These are phyloP conservation scores for Leccinum variicolor DNA, from an alignment of 768 basidiomycete genomes.

Conservation along the genomic window DNA sequence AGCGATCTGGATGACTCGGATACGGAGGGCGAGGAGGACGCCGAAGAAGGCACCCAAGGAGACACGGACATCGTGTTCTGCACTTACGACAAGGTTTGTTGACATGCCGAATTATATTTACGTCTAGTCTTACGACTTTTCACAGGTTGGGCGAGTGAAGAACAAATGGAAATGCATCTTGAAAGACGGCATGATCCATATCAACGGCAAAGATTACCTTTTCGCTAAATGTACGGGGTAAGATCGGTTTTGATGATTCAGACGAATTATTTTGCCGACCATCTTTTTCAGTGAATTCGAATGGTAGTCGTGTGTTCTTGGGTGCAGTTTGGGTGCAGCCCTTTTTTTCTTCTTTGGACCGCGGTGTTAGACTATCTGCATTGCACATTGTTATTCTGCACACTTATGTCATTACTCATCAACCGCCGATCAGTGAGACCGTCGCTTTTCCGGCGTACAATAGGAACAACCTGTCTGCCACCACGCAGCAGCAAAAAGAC, in stretches of 20 bases:
- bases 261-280: not conserved
- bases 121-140: not conserved
- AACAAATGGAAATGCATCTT: conserved; percentile 99
- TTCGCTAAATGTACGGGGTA: conserved; percentile 97
- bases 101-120: not conserved
- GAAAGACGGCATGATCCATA: conserved; percentile 96
- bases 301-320: conserved; percentile 32
- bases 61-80: conserved; percentile 95
- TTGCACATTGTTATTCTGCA: conserved; percentile 20
- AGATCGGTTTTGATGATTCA: conserved; percentile 24
- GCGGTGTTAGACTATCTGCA: conserved; percentile 21
- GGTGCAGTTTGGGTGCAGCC: not conserved
- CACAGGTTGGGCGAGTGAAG: conserved; percentile 95
- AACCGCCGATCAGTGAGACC: conserved; percentile 9
- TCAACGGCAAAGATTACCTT: conserved; percentile 96
- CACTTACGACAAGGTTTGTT: conserved; percentile 91
- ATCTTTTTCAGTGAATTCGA: conserved; percentile 38
- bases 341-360: conserved; percentile 1
- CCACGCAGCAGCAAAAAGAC: conserved; percentile 2
- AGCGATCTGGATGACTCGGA: conserved; percentile 97
- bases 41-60: conserved; percentile 68
- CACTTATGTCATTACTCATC: conserved; percentile 21
- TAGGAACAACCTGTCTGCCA: conserved; percentile 13
- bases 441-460: conserved; percentile 21
- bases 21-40: conserved; percentile 80